phyloP scores from a whole-genome alignment of 768 basidiomycete species.

The Russula lepida region DNA sequence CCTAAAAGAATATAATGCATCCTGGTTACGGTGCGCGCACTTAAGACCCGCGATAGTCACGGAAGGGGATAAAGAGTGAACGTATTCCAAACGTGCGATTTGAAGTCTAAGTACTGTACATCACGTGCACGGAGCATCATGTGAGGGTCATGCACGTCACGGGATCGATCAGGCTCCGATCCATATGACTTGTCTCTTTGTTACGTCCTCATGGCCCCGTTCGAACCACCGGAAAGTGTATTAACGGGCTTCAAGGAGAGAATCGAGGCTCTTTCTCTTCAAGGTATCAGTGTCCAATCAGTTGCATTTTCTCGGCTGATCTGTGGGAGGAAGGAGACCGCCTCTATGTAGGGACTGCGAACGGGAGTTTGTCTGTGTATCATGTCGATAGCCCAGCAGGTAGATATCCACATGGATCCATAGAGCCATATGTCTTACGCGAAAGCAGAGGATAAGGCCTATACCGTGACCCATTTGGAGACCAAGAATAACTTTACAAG shows the following conservation, averaged over 20 bases:
- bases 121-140: no score
- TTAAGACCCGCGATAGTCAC: no score
- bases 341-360: constrained; percentile 55
- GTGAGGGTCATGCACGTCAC: constrained; percentile 1
- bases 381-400: constrained; percentile 34
- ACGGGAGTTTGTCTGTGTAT: constrained; percentile 49
- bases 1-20: background rate
- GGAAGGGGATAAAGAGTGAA: no score
- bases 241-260: constrained; percentile 18
- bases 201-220: constrained; percentile 11
- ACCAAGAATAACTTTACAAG: constrained; percentile 56
- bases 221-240: constrained; percentile 13
- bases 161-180: background rate
- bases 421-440: background rate
- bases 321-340: constrained; percentile 34
- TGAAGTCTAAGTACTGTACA: no score
- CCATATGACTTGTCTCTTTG: background rate
- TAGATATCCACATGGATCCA: constrained; percentile 23
- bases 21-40: background rate
- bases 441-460: constrained; percentile 28
- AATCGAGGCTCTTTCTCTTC: constrained; percentile 15
- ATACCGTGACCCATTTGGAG: constrained; percentile 42
- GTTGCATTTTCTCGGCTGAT: background rate
- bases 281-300: constrained; percentile 1
- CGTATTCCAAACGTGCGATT: no score